These are phyloP conservation scores for Didymellaceae sp. DNA, from an alignment of 2,329 filamentous ascomycete species.

Conservation along the genomic window DNA sequence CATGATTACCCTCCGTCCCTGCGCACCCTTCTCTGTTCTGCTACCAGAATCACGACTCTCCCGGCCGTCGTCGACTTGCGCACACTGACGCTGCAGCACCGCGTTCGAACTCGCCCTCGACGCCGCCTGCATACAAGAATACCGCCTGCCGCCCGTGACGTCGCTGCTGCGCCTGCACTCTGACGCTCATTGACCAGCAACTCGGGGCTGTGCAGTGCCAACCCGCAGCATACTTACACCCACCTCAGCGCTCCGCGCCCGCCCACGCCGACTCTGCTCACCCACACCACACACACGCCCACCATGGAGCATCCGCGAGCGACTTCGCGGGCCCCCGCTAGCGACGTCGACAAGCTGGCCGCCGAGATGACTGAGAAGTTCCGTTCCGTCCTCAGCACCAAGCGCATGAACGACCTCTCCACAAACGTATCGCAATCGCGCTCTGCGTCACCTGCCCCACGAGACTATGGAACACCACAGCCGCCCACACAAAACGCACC, in stretches of 20 bases:
- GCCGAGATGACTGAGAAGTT: conserved; percentile 82
- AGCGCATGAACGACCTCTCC: conserved; percentile 80
- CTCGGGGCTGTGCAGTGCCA: conserved; percentile 19
- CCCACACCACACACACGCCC: conserved; percentile 24
- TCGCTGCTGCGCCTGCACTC: conserved; percentile 17
- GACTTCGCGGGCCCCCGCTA: conserved; percentile 36
- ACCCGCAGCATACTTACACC: conserved; percentile 15
- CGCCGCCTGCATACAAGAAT: conserved; percentile 6
- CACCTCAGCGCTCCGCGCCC: conserved; percentile 15
- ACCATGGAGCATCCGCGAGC: conserved; percentile 46
- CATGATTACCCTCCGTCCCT: conserved; percentile 20
- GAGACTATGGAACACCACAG: conserved; percentile 54
- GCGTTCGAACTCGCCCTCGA: conserved; percentile 10
- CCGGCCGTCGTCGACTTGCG: conserved; percentile 16
- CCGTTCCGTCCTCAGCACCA: conserved; percentile 83
- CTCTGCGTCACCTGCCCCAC: conserved; percentile 63
- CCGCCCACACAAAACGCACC: conserved; percentile 48
- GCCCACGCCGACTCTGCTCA: conserved; percentile 18
- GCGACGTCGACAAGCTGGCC: conserved; percentile 58
- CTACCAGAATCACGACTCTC: conserved; percentile 7
- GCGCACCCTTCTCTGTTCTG: conserved; percentile 14
- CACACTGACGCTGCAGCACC: conserved; percentile 16
- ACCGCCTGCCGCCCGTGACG: background rate
- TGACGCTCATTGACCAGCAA: conserved; percentile 17
- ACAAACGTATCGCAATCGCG: conserved; percentile 65